Conservation (phyloP, 495 filamentous ascomycete genomes). For the Xylaria telfairii region DNA sequence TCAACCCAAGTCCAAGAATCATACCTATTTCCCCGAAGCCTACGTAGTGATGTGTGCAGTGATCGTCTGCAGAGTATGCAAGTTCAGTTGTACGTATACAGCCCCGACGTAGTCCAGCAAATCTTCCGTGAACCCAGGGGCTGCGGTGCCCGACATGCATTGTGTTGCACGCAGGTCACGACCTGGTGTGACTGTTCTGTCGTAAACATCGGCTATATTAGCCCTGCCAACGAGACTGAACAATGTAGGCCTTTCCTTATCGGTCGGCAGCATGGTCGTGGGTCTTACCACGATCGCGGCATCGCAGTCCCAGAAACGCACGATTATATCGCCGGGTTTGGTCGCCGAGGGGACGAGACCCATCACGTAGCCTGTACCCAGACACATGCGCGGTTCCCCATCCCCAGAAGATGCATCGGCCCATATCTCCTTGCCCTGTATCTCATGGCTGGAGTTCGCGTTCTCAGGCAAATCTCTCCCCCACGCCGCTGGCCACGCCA, state of each 20-base stretch:
- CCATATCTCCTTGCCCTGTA: background rate
- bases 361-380: slow-evolving; percentile 29
- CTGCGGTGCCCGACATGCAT: background rate
- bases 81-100: slow-evolving; percentile 25
- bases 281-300: slow-evolving; percentile 33
- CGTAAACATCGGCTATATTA: background rate
- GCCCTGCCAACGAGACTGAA: background rate
- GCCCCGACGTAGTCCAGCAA: slow-evolving; percentile 6
- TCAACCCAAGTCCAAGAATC: background rate
- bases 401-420: background rate
- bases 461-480: background rate
- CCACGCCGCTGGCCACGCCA: background rate
- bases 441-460: background rate
- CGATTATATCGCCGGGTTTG: slow-evolving; percentile 31
- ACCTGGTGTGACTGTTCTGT: background rate
- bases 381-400: slow-evolving; percentile 16
- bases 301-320: slow-evolving; percentile 35
- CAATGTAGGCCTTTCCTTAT: background rate
- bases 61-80: slow-evolving; percentile 21
- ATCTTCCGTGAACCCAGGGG: background rate
- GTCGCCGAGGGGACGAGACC: slow-evolving; percentile 31
- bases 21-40: background rate
- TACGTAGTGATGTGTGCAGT: slow-evolving; percentile 17
- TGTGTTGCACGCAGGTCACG: background rate
- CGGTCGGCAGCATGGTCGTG: slow-evolving; percentile 1